Evolutionary conservation across 1,139 yeast species (phyloP), one percentile per base, ranked within the genome.

Genomic region (Arxiozyma slooffiae): DNA sequence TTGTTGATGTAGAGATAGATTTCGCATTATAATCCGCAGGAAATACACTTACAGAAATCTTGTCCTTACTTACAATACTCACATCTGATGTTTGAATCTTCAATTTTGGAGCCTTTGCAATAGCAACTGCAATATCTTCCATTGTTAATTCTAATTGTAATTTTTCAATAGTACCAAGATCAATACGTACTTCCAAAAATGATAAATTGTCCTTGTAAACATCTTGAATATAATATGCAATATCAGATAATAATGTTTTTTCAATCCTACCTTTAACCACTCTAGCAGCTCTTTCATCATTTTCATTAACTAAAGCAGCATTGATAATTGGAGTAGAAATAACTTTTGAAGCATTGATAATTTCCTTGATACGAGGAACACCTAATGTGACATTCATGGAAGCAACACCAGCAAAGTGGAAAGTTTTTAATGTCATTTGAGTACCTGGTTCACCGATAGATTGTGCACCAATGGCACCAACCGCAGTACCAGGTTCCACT

Each of bases 351-450:
- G 98, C 99, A 69, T 92, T 94, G 67, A 92, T 92, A 67, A 92
- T 92, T 75, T 92, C 99, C 71, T 92, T 92, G 66, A 92, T 92
- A 78, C 98, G 96, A 41, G 98, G 98, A 46, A 92, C 98, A 79
- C 98, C 98, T 60, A 92, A 78, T 0, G 98, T 92, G 59, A 92
- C 96, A 73, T 92, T 92, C 98, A 92, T 92, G 47, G 96, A 86
- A 36, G 98, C 98, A 53, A 92, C 98, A 76, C 98, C 98, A 62
- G 98, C 98, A 76, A 92, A 92, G 75, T 92, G 98, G 87, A 92
- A 92, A 64, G 98, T 92, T 71, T 92, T 92, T 71, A 92, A 77
- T 9, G 98, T 92, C 98, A 92, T 92, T 71, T 92, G 98, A 0
- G 98, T 92, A 70, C 98, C 98, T 11, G 98, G 98, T 66, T 92